These are phyloP conservation scores for Fusarium albidum DNA, from an alignment of 2,329 filamentous ascomycete species.

Conservation along the genomic window DNA sequence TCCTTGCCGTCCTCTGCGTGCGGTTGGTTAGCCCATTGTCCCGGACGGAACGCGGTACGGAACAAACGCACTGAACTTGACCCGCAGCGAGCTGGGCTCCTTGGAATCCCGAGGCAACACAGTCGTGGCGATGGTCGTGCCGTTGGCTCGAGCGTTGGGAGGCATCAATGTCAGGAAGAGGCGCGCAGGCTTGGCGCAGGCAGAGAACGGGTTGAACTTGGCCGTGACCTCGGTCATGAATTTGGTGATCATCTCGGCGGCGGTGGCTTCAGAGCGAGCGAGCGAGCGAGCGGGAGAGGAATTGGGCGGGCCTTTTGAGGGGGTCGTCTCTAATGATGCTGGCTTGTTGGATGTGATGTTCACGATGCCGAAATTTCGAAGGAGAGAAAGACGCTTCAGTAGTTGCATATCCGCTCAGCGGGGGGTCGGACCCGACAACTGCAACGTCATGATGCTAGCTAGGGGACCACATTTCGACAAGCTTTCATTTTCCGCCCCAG, in stretches of 20 bases:
- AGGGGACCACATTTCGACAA: slow-evolving; percentile 38
- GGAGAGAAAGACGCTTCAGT: slow-evolving; percentile 15
- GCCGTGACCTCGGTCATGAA: slow-evolving; percentile 87
- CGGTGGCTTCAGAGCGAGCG: too few relatives aligned
- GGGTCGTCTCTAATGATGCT: slow-evolving; percentile 14
- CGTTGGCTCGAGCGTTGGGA: slow-evolving; percentile 74
- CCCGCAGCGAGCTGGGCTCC: slow-evolving; percentile 71
- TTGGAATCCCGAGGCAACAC: slow-evolving; percentile 75
- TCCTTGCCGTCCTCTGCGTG: slow-evolving; percentile 88
- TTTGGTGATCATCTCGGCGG: slow-evolving; percentile 76
- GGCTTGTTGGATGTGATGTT: slow-evolving; percentile 1
- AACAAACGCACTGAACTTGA: slow-evolving; percentile 82
- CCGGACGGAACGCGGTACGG: neutral
- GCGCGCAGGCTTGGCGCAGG: slow-evolving; percentile 80
- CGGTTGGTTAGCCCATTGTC: slow-evolving; percentile 37
- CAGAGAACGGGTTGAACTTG: slow-evolving; percentile 91
- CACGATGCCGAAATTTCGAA: slow-evolving; percentile 38
- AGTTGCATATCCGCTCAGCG: slow-evolving; percentile 38
- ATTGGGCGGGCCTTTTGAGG: neutral
- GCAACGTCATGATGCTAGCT: slow-evolving; percentile 37
- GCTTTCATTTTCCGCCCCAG: slow-evolving; percentile 1
- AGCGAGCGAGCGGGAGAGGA: slow-evolving; percentile 7
- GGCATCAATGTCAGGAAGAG: slow-evolving; percentile 89
- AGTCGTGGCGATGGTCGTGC: slow-evolving; percentile 80
- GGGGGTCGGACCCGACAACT: slow-evolving; percentile 18